These are phyloP conservation scores for Sechiopsis laciniata DNA, from an alignment of 306 rosid genomes.

Conservation along the genomic window DNA sequence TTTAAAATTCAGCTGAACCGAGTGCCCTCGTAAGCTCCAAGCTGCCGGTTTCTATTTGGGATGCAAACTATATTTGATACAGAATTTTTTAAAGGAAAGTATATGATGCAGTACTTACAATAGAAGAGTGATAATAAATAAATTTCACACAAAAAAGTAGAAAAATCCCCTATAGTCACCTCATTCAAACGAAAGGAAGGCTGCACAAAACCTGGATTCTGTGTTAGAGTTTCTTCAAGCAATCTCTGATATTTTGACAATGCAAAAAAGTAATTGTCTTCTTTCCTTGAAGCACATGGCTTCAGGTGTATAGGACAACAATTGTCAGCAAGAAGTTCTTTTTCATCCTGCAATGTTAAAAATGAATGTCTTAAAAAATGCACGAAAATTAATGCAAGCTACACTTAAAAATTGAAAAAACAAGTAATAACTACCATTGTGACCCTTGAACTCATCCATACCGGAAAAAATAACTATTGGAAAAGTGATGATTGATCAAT, in stretches of 20 bases:
- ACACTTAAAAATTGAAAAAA: too few relatives aligned
- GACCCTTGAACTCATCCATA: too few relatives aligned
- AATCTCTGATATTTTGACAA: slow-evolving; percentile 71
- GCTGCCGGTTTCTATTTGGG: not conserved
- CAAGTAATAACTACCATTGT: too few relatives aligned
- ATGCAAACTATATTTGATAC: not conserved
- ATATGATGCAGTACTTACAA: not conserved
- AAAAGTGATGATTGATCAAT: not conserved
- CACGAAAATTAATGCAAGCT: not conserved
- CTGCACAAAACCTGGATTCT: slow-evolving; percentile 75
- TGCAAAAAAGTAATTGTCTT: slow-evolving; percentile 88
- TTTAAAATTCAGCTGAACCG: not conserved
- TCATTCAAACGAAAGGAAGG: slow-evolving; percentile 78
- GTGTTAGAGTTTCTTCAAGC: slow-evolving; percentile 58
- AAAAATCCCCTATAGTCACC: slow-evolving; percentile 38
- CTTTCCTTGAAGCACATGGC: slow-evolving; percentile 87
- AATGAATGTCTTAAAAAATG: not conserved
- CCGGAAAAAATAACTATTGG: not conserved
- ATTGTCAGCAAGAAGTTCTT: slow-evolving; percentile 71
- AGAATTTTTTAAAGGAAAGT: not conserved
- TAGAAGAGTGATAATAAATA: not conserved
- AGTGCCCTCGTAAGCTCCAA: not conserved
- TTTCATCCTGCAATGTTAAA: slow-evolving; percentile 61
- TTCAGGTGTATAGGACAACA: slow-evolving; percentile 82
- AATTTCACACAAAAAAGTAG: not conserved